Percentiles rank a stretch among this genome's conserved stretches.
These are phyloP conservation scores for Pascua sp. DNA, from an alignment of 1,284 basidiomycete species.

Conservation along the genomic window DNA sequence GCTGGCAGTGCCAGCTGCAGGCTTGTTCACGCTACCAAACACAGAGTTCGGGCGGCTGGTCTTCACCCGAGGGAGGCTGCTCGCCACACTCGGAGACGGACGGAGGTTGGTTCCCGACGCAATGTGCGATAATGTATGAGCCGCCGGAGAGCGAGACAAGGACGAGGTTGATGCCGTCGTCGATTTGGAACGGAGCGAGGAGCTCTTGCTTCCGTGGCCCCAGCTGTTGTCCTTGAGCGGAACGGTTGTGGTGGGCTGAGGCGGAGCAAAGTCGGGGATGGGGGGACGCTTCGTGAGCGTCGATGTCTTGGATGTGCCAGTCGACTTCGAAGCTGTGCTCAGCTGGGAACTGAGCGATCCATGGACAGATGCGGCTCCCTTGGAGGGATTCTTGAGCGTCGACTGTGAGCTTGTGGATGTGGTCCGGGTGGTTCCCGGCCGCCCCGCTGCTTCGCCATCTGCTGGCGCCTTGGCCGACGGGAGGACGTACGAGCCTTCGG, in stretches of 20 bases:
- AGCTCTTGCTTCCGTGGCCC: background rate
- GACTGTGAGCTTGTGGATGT: too few relatives aligned
- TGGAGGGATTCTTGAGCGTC: background rate
- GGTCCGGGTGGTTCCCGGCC: background rate
- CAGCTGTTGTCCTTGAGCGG: conserved; percentile 16
- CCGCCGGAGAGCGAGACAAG: conserved; percentile 1
- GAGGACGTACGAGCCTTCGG: conserved; percentile 3
- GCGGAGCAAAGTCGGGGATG: conserved; percentile 10
- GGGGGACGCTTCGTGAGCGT: background rate
- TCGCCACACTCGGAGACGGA: too few relatives aligned
- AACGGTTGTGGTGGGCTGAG: conserved; percentile 1
- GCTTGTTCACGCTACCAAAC: too few relatives aligned
- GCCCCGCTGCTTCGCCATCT: background rate
- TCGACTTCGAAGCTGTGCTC: background rate
- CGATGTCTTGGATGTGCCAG: conserved; percentile 1
- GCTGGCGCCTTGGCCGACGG: background rate
- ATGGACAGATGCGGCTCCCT: too few relatives aligned
- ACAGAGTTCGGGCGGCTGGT: too few relatives aligned
- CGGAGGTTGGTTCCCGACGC: too few relatives aligned
- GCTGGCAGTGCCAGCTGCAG: too few relatives aligned
- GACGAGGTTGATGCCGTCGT: background rate
- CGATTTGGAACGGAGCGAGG: background rate
- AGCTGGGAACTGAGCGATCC: too few relatives aligned
- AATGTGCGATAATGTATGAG: too few relatives aligned
- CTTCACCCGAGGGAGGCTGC: too few relatives aligned